Evolutionary conservation across 2,329 filamentous ascomycete genomes (phyloP).

Genomic region (Curvularia eragrostidis): DNA sequence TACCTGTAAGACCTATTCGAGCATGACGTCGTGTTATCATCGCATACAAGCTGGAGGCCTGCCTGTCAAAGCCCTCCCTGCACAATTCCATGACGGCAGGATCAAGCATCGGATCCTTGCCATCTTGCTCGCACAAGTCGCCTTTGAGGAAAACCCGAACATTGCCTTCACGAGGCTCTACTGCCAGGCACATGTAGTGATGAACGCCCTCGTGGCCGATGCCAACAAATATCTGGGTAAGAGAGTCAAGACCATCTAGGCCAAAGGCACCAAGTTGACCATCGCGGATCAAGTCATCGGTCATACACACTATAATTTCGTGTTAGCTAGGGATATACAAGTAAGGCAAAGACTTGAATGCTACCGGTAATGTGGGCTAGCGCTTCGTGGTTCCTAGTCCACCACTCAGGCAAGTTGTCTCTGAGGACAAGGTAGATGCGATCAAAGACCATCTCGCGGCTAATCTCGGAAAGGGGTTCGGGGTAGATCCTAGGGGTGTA

Average conservation of each 20-base stretch:
- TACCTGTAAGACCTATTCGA: background rate
- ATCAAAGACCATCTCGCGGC: slow-evolving; percentile 1
- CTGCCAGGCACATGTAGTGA: slow-evolving; percentile 17
- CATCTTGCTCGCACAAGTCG: slow-evolving; percentile 1
- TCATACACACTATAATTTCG: background rate
- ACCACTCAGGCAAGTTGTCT: slow-evolving; percentile 2
- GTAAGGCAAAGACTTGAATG: background rate
- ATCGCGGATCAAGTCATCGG: background rate
- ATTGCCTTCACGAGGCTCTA: background rate
- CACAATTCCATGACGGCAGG: slow-evolving; percentile 6
- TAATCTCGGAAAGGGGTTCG: slow-evolving; percentile 4
- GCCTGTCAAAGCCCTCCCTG: slow-evolving; percentile 11
- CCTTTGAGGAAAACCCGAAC: slow-evolving; percentile 12
- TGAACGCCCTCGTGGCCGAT: slow-evolving; percentile 12
- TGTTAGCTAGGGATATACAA: background rate
- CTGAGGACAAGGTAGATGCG: slow-evolving; percentile 8
- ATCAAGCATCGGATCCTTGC: slow-evolving; percentile 10
- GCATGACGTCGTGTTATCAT: no score
- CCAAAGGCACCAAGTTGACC: slow-evolving; percentile 12
- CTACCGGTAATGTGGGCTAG: slow-evolving; percentile 1
- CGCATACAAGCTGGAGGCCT: no score
- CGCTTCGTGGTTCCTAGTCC: background rate
- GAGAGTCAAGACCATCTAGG: slow-evolving; percentile 7
- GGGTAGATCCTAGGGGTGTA: background rate
- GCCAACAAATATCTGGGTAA: slow-evolving; percentile 10